Percentiles rank a stretch among this genome's conserved stretches.
Conservation (phyloP, 352 stramenopile genomes). For the Globisporangium canariense region DNA sequence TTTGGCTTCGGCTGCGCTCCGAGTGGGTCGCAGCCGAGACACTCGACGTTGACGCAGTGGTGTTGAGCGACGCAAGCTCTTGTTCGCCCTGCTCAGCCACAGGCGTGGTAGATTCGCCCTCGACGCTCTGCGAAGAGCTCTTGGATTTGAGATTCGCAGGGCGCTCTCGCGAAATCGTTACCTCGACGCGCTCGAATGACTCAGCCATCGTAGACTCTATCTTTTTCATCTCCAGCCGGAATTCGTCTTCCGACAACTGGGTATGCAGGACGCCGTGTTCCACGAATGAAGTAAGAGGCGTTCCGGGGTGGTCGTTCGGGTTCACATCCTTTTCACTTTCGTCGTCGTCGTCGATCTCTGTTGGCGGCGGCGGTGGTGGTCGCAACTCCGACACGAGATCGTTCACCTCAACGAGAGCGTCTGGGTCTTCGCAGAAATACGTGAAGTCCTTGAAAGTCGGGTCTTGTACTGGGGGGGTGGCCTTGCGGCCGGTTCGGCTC, state of each 20-base stretch:
- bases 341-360: conserved; percentile 27
- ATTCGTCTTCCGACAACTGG: conserved; percentile 33
- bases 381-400: conserved; percentile 80
- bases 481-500: conserved; percentile 60
- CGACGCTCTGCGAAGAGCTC: conserved; percentile 28
- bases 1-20: conserved; percentile 26
- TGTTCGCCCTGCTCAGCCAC: neutral
- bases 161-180: conserved; percentile 75
- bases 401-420: conserved; percentile 78
- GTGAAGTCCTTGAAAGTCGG: conserved; percentile 90
- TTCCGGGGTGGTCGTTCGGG: conserved; percentile 42
- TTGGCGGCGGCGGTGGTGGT: conserved; percentile 39
- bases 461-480: conserved; percentile 75
- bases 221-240: conserved; percentile 67
- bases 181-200: conserved; percentile 75
- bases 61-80: conserved; percentile 6
- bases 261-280: conserved; percentile 64
- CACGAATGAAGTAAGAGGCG: conserved; percentile 80
- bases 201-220: conserved; percentile 61
- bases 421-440: conserved; percentile 87
- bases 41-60: conserved; percentile 16
- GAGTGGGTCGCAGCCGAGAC: conserved; percentile 18
- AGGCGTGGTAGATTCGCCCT: conserved; percentile 16
- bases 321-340: conserved; percentile 10
- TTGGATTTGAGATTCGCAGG: conserved; percentile 36